Evolutionary conservation across 352 stramenopile species (phyloP), one percentile per base, ranked within the genome.

Genomic region (Aphanomyces euteiches): DNA sequence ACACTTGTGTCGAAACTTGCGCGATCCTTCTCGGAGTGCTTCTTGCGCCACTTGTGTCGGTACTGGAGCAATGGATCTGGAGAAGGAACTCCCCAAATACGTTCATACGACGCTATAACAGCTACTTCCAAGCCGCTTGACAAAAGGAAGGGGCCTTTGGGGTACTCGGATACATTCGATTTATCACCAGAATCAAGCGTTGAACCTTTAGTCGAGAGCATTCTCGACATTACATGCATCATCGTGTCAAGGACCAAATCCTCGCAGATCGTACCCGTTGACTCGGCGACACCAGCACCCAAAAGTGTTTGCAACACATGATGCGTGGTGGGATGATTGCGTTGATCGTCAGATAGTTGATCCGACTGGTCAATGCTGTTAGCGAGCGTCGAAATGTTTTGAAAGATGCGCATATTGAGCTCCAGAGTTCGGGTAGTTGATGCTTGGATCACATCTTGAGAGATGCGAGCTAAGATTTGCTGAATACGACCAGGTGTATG

Each of bases 41-140:
- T 77, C 34, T 91, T 92, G 43, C 88, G 74, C 88, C 88, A 95
- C 69, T 92, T 92, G 72, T 89, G 88, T 21, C 85, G 83, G 66
- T 90, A 89, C 57, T 89, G 85, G 12, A 93, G 73, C 38, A 94
- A 50, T 8, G 86, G 88, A 68, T 95, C 86, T 0, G 85, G 77
- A 17, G 84, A 77, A n/a, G 88, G 86, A 13, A 95, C 78, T 67
- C 85, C 90, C 86, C 88, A 95, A 28, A 94, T 59, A 6, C 86
- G 83, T 48, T 95, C 88, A 67, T 89, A 94, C 17, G 84, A 81
- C n/a, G 79, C 72, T 39, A 93, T 81, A 6, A 93, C 76, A 43
- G 92, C 71, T 50, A 78, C 85, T 68, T 94, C 82, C 36, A 95
- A 75, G 5, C 88, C 88, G 38, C 77, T 82, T 0, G 82, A 90